Conservation (phyloP, 306 rosid species). For the Pterocarpus santalinus region DNA sequence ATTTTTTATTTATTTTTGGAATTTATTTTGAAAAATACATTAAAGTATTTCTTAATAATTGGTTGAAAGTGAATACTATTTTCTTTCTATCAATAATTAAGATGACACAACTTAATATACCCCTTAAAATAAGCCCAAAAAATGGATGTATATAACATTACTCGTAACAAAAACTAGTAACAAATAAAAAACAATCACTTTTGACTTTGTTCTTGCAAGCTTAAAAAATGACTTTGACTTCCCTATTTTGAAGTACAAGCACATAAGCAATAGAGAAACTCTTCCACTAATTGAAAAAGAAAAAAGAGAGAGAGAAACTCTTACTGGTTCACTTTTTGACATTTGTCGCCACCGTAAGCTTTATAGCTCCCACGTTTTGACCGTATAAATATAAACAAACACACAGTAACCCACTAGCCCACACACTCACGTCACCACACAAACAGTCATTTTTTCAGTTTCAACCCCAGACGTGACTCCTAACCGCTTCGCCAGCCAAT, state of each 20-base stretch:
- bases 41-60: no score
- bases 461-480: neutral
- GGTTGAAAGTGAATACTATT: no score
- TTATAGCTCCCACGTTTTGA: conserved; percentile 26
- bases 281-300: no score
- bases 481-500: neutral
- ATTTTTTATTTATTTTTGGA: no score
- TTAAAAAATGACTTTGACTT: conserved; percentile 43
- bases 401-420: neutral
- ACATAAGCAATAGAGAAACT: neutral
- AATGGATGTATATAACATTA: no score
- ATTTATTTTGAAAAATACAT: no score
- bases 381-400: neutral
- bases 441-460: neutral
- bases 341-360: conserved; percentile 29
- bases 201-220: conserved; percentile 25
- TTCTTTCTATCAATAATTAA: no score
- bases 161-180: neutral
- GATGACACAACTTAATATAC: no score
- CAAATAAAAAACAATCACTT: neutral
- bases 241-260: conserved; percentile 36
- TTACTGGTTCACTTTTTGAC: conserved; percentile 30
- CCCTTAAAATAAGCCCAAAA: no score
- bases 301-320: neutral
- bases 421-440: conserved; percentile 12